Evolutionary conservation across 306 rosid species (phyloP), one percentile per base, ranked within the genome.

Genomic region (Sicyos edulis): DNA sequence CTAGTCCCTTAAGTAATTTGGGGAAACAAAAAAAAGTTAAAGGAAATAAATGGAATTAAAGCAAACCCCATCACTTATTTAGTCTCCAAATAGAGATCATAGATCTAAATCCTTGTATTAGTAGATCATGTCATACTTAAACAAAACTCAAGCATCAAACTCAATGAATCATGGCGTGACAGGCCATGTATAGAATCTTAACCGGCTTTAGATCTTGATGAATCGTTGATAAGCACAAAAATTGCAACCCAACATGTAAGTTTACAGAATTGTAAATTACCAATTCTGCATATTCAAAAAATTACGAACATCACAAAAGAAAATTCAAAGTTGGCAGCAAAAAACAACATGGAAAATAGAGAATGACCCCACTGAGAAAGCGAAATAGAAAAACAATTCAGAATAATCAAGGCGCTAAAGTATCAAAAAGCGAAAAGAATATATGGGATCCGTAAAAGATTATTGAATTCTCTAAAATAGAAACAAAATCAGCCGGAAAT

Each of bases 21-120:
- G 13, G 40, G 20, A 19, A 44, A 0, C 1, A 67, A 47, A 44
- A 11, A 2, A 10, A 65, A 19, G 44, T n/a, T 17, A 10, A 45
- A 21, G 20, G 4, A 19, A 7, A 47, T 22, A 26, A 26, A 26
- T 26, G 32, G 3, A 26, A 26, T 26, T 26, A 26, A 26, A 26
- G 32, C 32, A 26, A 26, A 26, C 32, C 53, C 71, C 71, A 65
- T 62, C 54, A 65, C 52, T 19, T 44, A 42, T 45, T 65, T 53
- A 7, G 34, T 65, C 53, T 10, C 53, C 53, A 42, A 16, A 65
- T 11, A 42, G 26, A 65, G 19, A 65, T 19, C 19, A 13, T 44
- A 44, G 71, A 19, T 65, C 26, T 32, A n/a, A 44, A 65, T 42
- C 10, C 12, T 10, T 21, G 19, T 67, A 20, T 44, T 19, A 9